A percentile compares a stretch with the other conserved stretches of the same genome.
These are phyloP conservation scores for Quercus tomentella DNA, from an alignment of 331 rosid genomes.

Conservation along the genomic window DNA sequence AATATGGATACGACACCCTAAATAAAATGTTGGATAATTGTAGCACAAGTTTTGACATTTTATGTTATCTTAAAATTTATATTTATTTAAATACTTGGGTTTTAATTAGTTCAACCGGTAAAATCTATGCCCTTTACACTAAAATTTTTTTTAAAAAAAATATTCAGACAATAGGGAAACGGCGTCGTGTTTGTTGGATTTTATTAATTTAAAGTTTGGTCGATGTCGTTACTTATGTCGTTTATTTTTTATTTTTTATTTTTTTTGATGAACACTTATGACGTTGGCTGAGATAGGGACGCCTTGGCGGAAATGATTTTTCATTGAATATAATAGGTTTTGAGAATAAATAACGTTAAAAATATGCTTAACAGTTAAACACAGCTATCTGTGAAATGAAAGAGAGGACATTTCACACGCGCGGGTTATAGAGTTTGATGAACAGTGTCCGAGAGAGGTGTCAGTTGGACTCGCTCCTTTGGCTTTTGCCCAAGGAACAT, in stretches of 20 bases:
- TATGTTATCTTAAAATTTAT: no score
- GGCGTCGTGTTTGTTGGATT: slow-evolving; percentile 16
- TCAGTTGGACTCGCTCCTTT: no score
- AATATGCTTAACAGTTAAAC: no score
- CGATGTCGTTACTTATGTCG: neutral
- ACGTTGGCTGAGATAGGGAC: slow-evolving; percentile 41
- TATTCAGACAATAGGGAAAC: slow-evolving; percentile 6
- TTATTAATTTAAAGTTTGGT: neutral
- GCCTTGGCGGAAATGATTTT: slow-evolving; percentile 21
- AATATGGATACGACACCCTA: accelerated
- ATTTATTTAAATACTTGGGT: accelerated
- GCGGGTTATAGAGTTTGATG: no score
- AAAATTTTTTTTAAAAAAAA: no score
- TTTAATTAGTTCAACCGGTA: accelerated
- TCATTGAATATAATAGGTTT: neutral
- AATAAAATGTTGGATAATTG: accelerated
- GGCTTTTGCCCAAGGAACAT: no score
- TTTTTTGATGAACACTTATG: neutral
- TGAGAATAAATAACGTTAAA: no score
- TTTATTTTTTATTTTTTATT: no score
- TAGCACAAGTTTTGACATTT: accelerated
- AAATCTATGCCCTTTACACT: no score
- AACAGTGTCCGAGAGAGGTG: no score
- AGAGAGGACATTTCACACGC: no score
- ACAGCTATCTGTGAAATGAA: no score